phyloP scores from a whole-genome alignment of 108 stramenopile species.

The Nitzschia sp. region DNA sequence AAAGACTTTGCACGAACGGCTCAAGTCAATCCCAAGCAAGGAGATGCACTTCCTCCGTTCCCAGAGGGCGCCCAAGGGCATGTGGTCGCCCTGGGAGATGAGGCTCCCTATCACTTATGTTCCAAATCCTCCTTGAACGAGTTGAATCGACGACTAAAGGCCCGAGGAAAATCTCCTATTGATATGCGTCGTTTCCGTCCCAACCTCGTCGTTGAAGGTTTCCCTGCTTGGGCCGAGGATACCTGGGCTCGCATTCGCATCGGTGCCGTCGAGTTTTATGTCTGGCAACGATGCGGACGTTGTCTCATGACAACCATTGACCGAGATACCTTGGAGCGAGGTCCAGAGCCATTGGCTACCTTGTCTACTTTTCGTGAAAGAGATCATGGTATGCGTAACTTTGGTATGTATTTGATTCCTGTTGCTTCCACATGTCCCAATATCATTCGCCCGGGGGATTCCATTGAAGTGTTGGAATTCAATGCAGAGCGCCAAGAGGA shows the following conservation, averaged over 20 bases:
- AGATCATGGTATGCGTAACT: conserved; percentile 43
- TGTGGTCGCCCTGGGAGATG: conserved; percentile 41
- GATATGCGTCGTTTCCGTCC: conserved; percentile 56
- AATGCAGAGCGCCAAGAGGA: conserved; percentile 30
- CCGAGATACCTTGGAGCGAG: conserved; percentile 38
- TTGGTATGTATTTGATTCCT: conserved; percentile 55
- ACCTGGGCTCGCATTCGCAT: conserved; percentile 42
- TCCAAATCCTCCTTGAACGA: conserved; percentile 29
- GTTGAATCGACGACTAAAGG: conserved; percentile 35
- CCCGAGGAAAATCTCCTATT: conserved; percentile 23
- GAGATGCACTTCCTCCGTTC: conserved; percentile 21
- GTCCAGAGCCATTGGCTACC: conserved; percentile 45
- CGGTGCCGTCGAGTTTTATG: conserved; percentile 39
- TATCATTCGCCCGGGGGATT: conserved; percentile 23
- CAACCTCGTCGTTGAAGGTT: conserved; percentile 43
- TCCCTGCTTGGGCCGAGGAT: conserved; percentile 42
- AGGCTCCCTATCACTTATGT: conserved; percentile 43
- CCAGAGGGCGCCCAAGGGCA: neutral
- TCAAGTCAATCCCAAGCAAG: conserved; percentile 38
- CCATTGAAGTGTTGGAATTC: conserved; percentile 42
- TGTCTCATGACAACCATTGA: conserved; percentile 55
- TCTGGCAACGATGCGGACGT: conserved; percentile 59
- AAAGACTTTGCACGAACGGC: conserved; percentile 21
- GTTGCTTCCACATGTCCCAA: neutral
- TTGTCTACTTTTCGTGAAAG: conserved; percentile 51